These are phyloP conservation scores for Kentomonas sorsogonicus DNA, from an alignment of 208 protist genomes.

Conservation along the genomic window DNA sequence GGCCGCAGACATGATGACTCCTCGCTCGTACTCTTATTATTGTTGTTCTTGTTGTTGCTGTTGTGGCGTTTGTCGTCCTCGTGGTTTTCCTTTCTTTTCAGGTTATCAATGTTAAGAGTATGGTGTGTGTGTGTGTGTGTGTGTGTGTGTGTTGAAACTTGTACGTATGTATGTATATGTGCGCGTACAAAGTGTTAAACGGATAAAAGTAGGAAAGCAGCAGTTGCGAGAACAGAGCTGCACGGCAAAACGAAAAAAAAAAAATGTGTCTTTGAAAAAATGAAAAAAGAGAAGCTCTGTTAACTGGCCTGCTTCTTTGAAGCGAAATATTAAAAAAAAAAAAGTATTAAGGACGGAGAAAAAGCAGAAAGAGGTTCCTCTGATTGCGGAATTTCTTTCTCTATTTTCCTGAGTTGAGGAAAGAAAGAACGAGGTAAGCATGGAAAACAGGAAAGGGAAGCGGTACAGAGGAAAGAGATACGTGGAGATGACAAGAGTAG, in stretches of 20 bases:
- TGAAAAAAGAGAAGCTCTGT: neutral
- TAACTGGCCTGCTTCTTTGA: neutral
- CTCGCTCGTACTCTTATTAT: neutral
- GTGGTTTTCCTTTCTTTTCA: neutral
- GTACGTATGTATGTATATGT: neutral
- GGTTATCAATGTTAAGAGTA: neutral
- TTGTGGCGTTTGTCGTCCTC: neutral
- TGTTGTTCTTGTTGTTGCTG: neutral
- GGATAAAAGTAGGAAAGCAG: neutral
- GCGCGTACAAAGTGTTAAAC: neutral
- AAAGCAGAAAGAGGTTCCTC: too few relatives aligned
- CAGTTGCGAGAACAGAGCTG: neutral
- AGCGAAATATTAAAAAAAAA: neutral
- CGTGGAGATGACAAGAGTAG: too few relatives aligned
- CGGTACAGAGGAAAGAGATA: neutral
- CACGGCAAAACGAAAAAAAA: neutral
- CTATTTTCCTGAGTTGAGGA: neutral
- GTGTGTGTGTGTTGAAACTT: neutral
- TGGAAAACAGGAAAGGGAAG: neutral
- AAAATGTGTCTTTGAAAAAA: neutral
- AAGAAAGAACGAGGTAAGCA: constrained; percentile 1
- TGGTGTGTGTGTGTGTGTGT: constrained; percentile 9
- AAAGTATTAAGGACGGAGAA: neutral
- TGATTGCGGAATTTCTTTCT: too few relatives aligned
- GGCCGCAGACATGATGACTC: constrained; percentile 28